Evolutionary conservation across 208 protist genomes (phyloP).

Genomic region (Wallacemonas sp.): DNA sequence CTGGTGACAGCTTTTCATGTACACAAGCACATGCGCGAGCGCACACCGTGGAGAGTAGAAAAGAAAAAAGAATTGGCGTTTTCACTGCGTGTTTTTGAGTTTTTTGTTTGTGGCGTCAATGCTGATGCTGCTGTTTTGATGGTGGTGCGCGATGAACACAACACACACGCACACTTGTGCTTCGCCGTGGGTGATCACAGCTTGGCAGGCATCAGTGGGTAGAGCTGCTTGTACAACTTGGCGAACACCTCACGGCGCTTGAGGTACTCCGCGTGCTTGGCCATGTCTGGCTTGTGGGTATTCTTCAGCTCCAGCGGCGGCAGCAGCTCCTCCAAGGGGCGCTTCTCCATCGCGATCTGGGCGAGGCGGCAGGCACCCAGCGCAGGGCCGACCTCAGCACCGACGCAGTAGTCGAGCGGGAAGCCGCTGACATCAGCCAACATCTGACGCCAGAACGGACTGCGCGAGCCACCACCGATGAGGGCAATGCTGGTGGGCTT

Average conservation of each 20-base stretch:
- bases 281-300: slow-evolving; percentile 53
- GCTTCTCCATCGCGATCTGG: slow-evolving; percentile 61
- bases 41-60: slow-evolving; percentile 11
- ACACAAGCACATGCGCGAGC: background rate
- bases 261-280: slow-evolving; percentile 49
- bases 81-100: background rate
- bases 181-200: slow-evolving; percentile 17
- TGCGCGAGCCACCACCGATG: slow-evolving; percentile 65
- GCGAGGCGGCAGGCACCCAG: slow-evolving; percentile 67
- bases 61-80: slow-evolving; percentile 10
- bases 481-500: slow-evolving; percentile 55
- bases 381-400: slow-evolving; percentile 62
- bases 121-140: no score
- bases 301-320: slow-evolving; percentile 49
- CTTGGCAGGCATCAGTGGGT: slow-evolving; percentile 56
- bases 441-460: slow-evolving; percentile 78
- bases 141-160: background rate
- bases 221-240: slow-evolving; percentile 59
- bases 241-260: slow-evolving; percentile 47
- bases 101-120: background rate
- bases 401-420: slow-evolving; percentile 61
- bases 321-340: slow-evolving; percentile 50
- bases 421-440: slow-evolving; percentile 63
- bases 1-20: background rate
- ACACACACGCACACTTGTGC: background rate